Conservation (phyloP, 495 filamentous ascomycete species). For the Aspergillus wentii region DNA sequence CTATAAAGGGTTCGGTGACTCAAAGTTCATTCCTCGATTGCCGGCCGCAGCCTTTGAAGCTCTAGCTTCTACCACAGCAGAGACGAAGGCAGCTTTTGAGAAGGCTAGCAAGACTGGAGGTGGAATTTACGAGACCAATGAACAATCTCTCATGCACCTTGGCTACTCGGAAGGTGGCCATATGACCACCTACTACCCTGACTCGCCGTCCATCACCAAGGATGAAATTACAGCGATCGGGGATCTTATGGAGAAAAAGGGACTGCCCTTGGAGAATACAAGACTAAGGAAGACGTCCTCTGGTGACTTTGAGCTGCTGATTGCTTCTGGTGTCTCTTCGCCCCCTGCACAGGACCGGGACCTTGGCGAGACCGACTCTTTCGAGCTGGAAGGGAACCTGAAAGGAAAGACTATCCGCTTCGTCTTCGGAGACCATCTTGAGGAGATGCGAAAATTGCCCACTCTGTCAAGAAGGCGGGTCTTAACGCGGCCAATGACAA, state of each 20-base stretch:
- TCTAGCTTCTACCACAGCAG: conserved; percentile 59
- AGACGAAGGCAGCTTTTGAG: conserved; percentile 59
- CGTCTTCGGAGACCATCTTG: conserved; percentile 77
- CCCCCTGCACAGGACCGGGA: conserved; percentile 61
- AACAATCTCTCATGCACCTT: conserved; percentile 69
- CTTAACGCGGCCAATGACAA: conserved; percentile 77
- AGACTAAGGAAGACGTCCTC: conserved; percentile 69
- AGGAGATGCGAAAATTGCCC: conserved; percentile 77
- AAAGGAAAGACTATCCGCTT: conserved; percentile 69
- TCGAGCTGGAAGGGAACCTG: conserved; percentile 55
- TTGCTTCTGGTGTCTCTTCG: conserved; percentile 65
- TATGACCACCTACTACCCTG: conserved; percentile 88
- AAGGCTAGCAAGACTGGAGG: conserved; percentile 49
- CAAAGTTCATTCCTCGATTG: conserved; percentile 87
- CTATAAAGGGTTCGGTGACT: conserved; percentile 94
- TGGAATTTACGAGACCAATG: conserved; percentile 66
- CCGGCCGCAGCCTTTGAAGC: conserved; percentile 60
- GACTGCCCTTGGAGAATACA: conserved; percentile 79
- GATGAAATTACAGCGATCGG: conserved; percentile 71
- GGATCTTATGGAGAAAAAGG: conserved; percentile 69
- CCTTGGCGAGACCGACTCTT: conserved; percentile 60
- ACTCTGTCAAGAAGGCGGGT: conserved; percentile 64
- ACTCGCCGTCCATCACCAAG: conserved; percentile 79
- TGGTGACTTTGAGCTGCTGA: conserved; percentile 73
- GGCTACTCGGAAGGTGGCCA: conserved; percentile 82